Percentiles rank a stretch among this genome's conserved stretches.
phyloP scores from a whole-genome alignment of 176 grass and related monocot species.

The Pharus latifolius region DNA sequence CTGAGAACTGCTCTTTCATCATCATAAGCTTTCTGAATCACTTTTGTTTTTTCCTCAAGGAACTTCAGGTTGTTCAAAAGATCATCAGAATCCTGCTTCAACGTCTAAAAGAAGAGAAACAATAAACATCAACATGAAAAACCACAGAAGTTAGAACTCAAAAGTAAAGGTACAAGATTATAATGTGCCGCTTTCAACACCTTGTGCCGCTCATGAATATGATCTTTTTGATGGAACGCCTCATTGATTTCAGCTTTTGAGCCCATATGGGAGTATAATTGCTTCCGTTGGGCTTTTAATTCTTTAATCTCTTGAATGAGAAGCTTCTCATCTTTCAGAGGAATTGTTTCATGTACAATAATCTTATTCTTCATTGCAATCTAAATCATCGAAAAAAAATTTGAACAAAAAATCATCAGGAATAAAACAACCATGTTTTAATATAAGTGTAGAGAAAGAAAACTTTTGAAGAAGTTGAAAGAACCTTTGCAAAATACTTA shows the following conservation, averaged over 20 bases:
- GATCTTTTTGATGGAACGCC: constrained; percentile 68
- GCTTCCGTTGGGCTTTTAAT: constrained; percentile 64
- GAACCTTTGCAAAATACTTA: constrained; percentile 21
- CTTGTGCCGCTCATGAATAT: constrained; percentile 71
- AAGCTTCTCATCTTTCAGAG: constrained; percentile 71
- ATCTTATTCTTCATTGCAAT: constrained; percentile 60
- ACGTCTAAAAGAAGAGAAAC: constrained; percentile 39
- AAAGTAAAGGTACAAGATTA: not conserved
- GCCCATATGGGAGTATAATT: constrained; percentile 46
- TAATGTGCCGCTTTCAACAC: constrained; percentile 16
- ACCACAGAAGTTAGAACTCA: not conserved
- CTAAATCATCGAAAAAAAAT: constrained; percentile 32
- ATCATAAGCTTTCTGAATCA: constrained; percentile 44
- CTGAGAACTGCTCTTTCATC: constrained; percentile 31
- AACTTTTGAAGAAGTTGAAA: too few relatives aligned
- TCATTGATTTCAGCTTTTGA: constrained; percentile 70
- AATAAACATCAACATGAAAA: constrained; percentile 3
- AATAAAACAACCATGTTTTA: too few relatives aligned
- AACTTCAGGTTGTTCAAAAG: constrained; percentile 50
- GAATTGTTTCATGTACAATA: constrained; percentile 73
- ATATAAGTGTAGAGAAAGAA: too few relatives aligned
- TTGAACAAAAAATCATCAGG: not conserved
- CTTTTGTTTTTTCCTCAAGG: constrained; percentile 54
- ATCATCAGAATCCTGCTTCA: constrained; percentile 80
- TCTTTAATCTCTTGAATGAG: constrained; percentile 87